Evolutionary conservation across 148 eudicot genomes (phyloP).

Genomic region (Camellia sinensis): DNA sequence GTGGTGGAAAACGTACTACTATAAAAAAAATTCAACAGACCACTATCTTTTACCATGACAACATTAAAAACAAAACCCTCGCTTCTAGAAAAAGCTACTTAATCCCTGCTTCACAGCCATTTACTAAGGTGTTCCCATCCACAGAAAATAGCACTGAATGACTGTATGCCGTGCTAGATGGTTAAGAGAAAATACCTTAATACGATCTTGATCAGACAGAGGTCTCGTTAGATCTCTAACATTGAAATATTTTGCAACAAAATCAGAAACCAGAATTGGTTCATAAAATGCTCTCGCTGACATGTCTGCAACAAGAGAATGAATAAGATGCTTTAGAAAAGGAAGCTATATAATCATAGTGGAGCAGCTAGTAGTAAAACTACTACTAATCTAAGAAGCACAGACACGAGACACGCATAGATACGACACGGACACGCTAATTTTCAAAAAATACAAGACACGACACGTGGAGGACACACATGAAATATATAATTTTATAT

Average conservation of each 20-base stretch:
- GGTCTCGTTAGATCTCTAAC: slow-evolving; percentile 38
- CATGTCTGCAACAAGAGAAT: slow-evolving; percentile 44
- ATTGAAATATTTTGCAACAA: slow-evolving; percentile 31
- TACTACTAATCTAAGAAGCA: background rate
- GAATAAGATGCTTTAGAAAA: background rate
- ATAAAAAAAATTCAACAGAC: background rate
- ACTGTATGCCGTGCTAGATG: background rate
- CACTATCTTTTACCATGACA: background rate
- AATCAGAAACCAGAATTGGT: slow-evolving; percentile 44
- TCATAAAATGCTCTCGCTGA: slow-evolving; percentile 73
- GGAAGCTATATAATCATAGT: background rate
- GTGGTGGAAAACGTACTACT: background rate
- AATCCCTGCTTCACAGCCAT: background rate
- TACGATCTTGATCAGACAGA: slow-evolving; percentile 48
- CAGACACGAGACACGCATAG: too few species aligned
- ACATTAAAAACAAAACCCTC: background rate
- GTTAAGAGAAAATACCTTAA: slow-evolving; percentile 43
- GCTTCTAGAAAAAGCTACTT: background rate
- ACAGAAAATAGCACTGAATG: background rate
- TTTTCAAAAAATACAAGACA: too few species aligned
- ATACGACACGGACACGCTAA: too few species aligned
- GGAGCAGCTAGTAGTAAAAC: background rate
- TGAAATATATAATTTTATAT: too few species aligned
- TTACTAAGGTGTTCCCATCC: background rate
- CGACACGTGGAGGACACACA: too few species aligned